A percentile compares a stretch with the other conserved stretches of the same genome.
These are phyloP conservation scores for Corniculantispora saksenae DNA, from an alignment of 2,329 filamentous ascomycete genomes.

Conservation along the genomic window DNA sequence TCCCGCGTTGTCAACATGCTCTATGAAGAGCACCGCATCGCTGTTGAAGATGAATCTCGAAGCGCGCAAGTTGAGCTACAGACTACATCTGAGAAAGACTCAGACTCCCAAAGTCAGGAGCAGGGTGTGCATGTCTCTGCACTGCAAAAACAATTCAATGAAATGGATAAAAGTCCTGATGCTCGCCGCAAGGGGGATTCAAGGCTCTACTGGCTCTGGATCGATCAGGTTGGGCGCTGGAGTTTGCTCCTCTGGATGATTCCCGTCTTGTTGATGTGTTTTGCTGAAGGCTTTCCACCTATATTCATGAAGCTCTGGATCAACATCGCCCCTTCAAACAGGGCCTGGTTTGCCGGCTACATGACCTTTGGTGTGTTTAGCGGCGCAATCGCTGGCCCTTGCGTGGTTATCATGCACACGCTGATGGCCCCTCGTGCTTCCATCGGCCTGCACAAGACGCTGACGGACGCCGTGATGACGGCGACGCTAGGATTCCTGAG, in stretches of 20 bases:
- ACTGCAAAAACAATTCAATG: not conserved
- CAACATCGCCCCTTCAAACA: not conserved
- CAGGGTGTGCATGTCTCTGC: not conserved
- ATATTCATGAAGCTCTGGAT: not conserved
- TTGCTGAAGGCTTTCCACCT: not conserved
- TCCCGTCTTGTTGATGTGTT: no score
- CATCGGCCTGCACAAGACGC: no score
- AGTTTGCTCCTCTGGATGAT: no score
- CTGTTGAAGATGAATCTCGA: no score
- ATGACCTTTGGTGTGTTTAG: no score
- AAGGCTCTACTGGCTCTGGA: not conserved
- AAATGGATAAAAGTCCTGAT: not conserved
- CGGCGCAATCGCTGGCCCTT: not conserved
- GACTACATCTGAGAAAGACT: no score
- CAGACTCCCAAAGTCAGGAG: no score
- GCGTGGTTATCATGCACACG: not conserved
- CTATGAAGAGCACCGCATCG: no score
- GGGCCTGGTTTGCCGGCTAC: not conserved
- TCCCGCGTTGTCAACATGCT: no score
- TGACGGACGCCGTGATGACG: not conserved
- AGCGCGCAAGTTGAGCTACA: no score
- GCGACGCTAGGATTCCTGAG: not conserved
- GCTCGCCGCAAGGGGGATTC: not conserved
- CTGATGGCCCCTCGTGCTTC: no score
- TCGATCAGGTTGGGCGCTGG: not conserved